Evolutionary conservation across 768 basidiomycete genomes (phyloP), one percentile per base, ranked within the genome.

Genomic region (Pleurotus eryngii): DNA sequence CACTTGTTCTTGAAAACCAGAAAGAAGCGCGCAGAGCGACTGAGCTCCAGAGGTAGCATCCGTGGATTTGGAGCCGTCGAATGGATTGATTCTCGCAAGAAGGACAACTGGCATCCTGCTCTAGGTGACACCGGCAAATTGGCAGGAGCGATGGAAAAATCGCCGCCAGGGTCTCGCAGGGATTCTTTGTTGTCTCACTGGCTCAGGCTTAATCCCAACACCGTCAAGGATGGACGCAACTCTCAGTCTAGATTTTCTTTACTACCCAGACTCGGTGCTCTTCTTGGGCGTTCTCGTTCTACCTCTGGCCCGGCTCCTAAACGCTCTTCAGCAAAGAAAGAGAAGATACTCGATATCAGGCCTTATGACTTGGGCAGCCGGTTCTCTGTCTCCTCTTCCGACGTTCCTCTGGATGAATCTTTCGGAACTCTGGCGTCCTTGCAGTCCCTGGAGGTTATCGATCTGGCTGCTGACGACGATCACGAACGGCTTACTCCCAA

Each of bases 31-130:
- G 39, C 51, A 7, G 37, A 37, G 37, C 24, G 24, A n/a, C 14
- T 54, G 39, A 5, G 12, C 8, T 40, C 38, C 9, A 54, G 24
- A 26, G 51, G n/a, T 43, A 54, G 51, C n/a, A 40, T 54, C 17
- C 39, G 42, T 22, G 51, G 51, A 11, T 54, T 54, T 42, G 51
- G 51, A 5, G n/a, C 51, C 39, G 51, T 54, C 39, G 51, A 54
- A 54, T 54, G 51, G 51, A 54, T 42, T 11, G 51, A 54, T 11
- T 20, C 18, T 18, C 35, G 42, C 20, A 20, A 20, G 20, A 54
- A 40, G 51, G 51, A 54, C 26, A 54, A n/a, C 15, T 54, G 51
- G 51, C 51, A 54, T 38, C 51, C 51, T 5, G 51, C 39, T n/a
- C 22, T 42, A n/a, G 51, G 51, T 18, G 51, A 54, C 20, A 22